Conservation (phyloP, 805 yeast species). For the Hanseniaspora mollemarum region DNA sequence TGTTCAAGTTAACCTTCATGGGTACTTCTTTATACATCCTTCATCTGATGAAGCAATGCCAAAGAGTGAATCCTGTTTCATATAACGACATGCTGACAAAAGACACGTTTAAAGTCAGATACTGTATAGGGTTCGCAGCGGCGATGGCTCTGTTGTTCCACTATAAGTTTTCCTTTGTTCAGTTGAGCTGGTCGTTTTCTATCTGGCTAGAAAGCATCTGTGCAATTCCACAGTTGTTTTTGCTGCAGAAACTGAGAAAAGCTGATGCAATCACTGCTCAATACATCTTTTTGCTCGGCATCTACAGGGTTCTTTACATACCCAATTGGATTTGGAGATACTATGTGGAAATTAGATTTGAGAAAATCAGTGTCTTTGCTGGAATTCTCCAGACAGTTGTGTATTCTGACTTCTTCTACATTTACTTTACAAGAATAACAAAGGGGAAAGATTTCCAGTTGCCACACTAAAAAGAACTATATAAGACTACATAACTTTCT, state of each 20-base stretch:
- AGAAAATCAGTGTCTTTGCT: slow-evolving; percentile 58
- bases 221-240: slow-evolving; percentile 81
- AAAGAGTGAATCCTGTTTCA: slow-evolving; percentile 40
- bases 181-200: slow-evolving; percentile 75
- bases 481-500: not conserved
- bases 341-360: slow-evolving; percentile 46
- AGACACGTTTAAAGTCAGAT: slow-evolving; percentile 65
- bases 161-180: slow-evolving; percentile 48
- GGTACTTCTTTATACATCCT: slow-evolving; percentile 64
- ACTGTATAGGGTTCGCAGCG: slow-evolving; percentile 52
- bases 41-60: slow-evolving; percentile 45
- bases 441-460: slow-evolving; percentile 66
- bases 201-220: slow-evolving; percentile 90
- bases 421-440: slow-evolving; percentile 73
- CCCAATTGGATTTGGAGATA: slow-evolving; percentile 94
- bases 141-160: slow-evolving; percentile 54
- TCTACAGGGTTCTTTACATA: slow-evolving; percentile 78
- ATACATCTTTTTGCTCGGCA: slow-evolving; percentile 85
- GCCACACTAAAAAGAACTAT: slow-evolving; percentile 33
- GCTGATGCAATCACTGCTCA: slow-evolving; percentile 81
- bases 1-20: slow-evolving; percentile 75
- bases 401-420: slow-evolving; percentile 91
- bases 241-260: slow-evolving; percentile 80
- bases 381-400: slow-evolving; percentile 78
- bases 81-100: slow-evolving; percentile 45